Percentiles rank a stretch among this genome's conserved stretches.
Conservation (phyloP, 345 rosid genomes). For the Atalantia buxifolia region DNA sequence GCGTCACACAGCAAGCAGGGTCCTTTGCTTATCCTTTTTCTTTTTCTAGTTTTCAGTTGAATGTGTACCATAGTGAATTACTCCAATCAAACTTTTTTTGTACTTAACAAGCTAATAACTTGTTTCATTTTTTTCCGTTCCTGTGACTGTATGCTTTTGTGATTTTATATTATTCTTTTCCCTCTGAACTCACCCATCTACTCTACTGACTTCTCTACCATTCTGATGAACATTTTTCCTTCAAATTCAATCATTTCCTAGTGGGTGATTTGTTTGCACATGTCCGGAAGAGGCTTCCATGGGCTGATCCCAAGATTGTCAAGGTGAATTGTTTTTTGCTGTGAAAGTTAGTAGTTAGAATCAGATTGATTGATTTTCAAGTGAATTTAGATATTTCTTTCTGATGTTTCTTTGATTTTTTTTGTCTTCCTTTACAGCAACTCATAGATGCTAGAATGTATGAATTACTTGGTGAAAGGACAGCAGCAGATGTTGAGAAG, state of each 20-base stretch:
- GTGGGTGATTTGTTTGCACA: conserved; percentile 72
- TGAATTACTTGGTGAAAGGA: conserved; percentile 87
- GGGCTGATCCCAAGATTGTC: conserved; percentile 92
- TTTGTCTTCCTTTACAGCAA: conserved; percentile 44
- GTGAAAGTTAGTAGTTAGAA: background rate
- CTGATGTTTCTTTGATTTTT: conserved; percentile 11
- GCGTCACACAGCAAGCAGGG: background rate
- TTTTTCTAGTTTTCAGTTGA: background rate
- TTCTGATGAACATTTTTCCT: background rate
- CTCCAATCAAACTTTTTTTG: background rate
- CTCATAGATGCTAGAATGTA: conserved; percentile 63
- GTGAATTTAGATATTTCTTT: background rate
- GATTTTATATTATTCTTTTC: background rate
- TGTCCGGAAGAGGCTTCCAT: conserved; percentile 75
- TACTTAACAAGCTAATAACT: background rate
- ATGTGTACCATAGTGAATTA: background rate
- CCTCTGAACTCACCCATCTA: background rate
- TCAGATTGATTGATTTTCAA: background rate
- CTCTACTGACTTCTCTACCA: background rate
- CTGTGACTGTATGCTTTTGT: background rate
- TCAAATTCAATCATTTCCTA: conserved; percentile 21
- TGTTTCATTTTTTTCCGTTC: background rate
- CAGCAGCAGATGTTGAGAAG: conserved; percentile 88
- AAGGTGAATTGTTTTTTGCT: conserved; percentile 45
- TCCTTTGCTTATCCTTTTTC: background rate